Evolutionary conservation across 2,329 filamentous ascomycete species (phyloP).

Genomic region (Aureobasidium pullulans): DNA sequence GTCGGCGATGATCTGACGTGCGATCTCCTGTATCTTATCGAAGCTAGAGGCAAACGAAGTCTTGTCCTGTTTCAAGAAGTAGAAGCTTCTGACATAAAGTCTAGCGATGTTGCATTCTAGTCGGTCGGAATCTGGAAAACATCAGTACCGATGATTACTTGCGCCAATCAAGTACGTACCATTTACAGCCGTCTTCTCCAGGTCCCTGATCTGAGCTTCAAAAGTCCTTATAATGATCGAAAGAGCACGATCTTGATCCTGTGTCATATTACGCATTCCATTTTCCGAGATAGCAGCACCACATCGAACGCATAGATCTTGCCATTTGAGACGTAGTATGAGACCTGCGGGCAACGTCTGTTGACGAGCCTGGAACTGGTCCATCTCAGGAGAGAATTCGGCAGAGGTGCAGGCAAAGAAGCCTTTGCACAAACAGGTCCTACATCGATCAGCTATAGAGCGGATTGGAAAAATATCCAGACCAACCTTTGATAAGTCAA

Average conservation of each 20-base stretch:
- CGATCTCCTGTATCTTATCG: neutral
- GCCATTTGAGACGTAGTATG: neutral
- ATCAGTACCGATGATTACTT: neutral
- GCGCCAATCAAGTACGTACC: neutral
- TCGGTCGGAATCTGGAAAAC: neutral
- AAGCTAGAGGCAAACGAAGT: neutral
- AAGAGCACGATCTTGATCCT: neutral
- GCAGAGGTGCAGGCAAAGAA: neutral
- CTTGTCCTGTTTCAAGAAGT: slow-evolving; percentile 1
- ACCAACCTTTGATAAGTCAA: neutral
- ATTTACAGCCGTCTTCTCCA: neutral
- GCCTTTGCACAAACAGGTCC: slow-evolving; percentile 1
- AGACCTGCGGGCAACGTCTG: neutral
- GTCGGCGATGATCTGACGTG: neutral
- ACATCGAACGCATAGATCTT: neutral
- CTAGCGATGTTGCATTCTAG: neutral
- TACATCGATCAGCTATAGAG: neutral
- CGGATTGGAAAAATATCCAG: neutral
- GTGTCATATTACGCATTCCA: neutral
- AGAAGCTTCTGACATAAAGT: slow-evolving; percentile 1
- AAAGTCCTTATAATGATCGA: neutral
- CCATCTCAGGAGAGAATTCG: slow-evolving; percentile 3
- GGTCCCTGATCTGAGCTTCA: neutral
- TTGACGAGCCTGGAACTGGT: neutral
- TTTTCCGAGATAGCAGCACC: slow-evolving; percentile 3